Evolutionary conservation across 2,329 filamentous ascomycete species (phyloP).

Genomic region (Thyridium curvatum): DNA sequence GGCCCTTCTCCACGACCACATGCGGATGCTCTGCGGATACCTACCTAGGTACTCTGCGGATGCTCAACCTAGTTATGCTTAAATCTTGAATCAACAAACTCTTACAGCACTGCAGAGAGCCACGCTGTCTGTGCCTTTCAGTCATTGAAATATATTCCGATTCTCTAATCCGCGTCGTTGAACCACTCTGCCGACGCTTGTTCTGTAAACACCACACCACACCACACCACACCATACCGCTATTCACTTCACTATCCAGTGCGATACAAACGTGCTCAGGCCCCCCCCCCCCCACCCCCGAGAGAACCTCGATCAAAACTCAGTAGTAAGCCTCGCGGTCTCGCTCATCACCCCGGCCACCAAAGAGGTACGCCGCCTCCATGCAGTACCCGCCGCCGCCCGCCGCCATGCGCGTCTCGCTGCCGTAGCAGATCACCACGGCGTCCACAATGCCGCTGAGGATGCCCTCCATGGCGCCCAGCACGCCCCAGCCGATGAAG

Average conservation of each 20-base stretch:
- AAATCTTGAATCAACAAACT: too few relatives aligned
- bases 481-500: conserved; percentile 89
- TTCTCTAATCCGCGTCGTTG: too few relatives aligned
- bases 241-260: neutral
- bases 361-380: conserved; percentile 85
- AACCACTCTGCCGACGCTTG: too few relatives aligned
- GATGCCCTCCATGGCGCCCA: conserved; percentile 86
- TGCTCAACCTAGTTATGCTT: too few relatives aligned
- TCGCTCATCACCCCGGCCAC: conserved; percentile 41
- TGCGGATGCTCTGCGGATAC: too few relatives aligned
- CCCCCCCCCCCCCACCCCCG: too few relatives aligned
- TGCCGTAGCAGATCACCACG: conserved; percentile 89
- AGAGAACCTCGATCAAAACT: neutral
- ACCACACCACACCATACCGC: neutral
- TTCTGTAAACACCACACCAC: neutral
- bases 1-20: too few relatives aligned
- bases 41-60: too few relatives aligned
- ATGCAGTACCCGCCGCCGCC: conserved; percentile 77
- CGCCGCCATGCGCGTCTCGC: conserved; percentile 66
- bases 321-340: conserved; percentile 13
- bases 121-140: too few relatives aligned
- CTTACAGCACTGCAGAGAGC: too few relatives aligned
- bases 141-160: too few relatives aligned
- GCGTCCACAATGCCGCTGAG: conserved; percentile 83
- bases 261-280: neutral